Conservation (phyloP, 331 rosid species). For the Prunus yedoensis region DNA sequence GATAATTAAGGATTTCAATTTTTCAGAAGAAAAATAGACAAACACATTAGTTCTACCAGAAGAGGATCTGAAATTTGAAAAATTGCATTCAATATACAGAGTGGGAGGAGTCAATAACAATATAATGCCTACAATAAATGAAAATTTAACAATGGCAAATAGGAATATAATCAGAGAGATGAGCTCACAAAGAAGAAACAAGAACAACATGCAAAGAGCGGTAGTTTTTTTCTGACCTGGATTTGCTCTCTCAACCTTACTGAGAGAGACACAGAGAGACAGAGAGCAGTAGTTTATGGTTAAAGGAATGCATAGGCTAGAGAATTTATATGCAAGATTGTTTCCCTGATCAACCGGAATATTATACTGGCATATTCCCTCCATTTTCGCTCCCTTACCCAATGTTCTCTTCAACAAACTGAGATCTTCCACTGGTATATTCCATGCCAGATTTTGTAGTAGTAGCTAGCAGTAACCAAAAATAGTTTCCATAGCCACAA, state of each 20-base stretch:
- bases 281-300: background rate
- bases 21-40: too few relatives aligned
- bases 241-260: background rate
- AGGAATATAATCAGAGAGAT: background rate
- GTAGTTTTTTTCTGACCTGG: constrained; percentile 4
- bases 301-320: too few relatives aligned
- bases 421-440: constrained; percentile 12
- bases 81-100: background rate
- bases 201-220: background rate
- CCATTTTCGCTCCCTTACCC: background rate
- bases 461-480: background rate
- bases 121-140: background rate
- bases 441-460: background rate
- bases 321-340: background rate
- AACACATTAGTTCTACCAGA: too few relatives aligned
- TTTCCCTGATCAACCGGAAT: background rate
- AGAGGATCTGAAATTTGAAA: background rate
- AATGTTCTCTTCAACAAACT: background rate
- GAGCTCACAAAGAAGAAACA: background rate
- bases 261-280: background rate
- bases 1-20: background rate
- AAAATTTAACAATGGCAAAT: background rate
- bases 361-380: constrained; percentile 12
- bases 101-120: background rate
- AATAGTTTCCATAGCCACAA: background rate